Evolutionary conservation across 805 yeast species (phyloP).

Genomic region (Saturnispora galanensis): DNA sequence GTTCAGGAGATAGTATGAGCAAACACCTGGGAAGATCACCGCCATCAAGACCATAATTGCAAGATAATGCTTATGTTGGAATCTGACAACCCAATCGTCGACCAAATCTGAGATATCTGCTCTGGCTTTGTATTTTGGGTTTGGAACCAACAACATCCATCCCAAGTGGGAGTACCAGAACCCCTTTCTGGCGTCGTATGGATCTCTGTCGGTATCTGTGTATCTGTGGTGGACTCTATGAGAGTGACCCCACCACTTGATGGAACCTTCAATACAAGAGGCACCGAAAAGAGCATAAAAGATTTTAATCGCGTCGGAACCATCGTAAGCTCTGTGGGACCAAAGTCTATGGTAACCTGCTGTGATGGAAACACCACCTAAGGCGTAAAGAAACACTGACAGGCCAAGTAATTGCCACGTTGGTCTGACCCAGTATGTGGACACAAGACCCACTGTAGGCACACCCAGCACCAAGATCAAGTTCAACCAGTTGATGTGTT

Average conservation of each 20-base stretch:
- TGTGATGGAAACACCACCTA: slow-evolving; percentile 68
- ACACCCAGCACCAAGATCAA: slow-evolving; percentile 50
- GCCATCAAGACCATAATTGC: slow-evolving; percentile 51
- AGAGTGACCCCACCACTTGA: slow-evolving; percentile 84
- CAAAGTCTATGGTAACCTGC: slow-evolving; percentile 79
- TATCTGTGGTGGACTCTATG: slow-evolving; percentile 83
- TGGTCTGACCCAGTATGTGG: slow-evolving; percentile 39
- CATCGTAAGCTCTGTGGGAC: slow-evolving; percentile 67
- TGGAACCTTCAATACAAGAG: slow-evolving; percentile 74
- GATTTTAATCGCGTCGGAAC: slow-evolving; percentile 47
- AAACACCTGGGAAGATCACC: slow-evolving; percentile 49
- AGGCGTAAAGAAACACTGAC: slow-evolving; percentile 41
- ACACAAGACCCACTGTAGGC: slow-evolving; percentile 45
- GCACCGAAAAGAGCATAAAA: slow-evolving; percentile 74
- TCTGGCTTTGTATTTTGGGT: slow-evolving; percentile 73
- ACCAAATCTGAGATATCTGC: slow-evolving; percentile 74
- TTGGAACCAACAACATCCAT: slow-evolving; percentile 75
- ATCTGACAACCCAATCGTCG: slow-evolving; percentile 68
- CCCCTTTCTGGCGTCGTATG: slow-evolving; percentile 77
- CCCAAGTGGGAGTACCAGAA: slow-evolving; percentile 81
- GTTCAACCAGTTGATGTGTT: slow-evolving; percentile 74
- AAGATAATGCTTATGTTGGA: slow-evolving; percentile 74
- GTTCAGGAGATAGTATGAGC: slow-evolving; percentile 45
- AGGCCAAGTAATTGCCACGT: slow-evolving; percentile 36
- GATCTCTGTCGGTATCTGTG: slow-evolving; percentile 76